Base-by-base conservation (phyloP, 2,329 filamentous ascomycete species). In the Diaporthe citriasiana region DNA sequence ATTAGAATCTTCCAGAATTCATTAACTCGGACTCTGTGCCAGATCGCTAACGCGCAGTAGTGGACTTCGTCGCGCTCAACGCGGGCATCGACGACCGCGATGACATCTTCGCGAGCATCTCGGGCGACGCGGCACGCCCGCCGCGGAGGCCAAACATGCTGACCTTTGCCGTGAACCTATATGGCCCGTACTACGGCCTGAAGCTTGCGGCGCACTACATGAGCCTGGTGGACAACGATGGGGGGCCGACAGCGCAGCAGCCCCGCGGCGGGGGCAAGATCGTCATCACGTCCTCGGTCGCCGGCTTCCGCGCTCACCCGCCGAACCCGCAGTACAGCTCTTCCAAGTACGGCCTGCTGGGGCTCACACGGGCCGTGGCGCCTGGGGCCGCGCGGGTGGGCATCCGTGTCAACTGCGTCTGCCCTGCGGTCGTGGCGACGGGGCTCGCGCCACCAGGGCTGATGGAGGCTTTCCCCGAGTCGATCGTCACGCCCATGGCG, bases 121-220 rank as follows among this genome's bases (percentile, higher is more conserved):
- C 70, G 4, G 19, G 45, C 9, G 56, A 71, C 30, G 7, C 27
- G n/a, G 50, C 45, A 12, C 33, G 33, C 40, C 70, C 70, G 45
- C 70, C 70, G 6, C 56, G 56, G 6, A 15, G 35, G 33, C 70
- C 70, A 17, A 71, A 71, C 56, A 71, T 71, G 70, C 70, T 40
- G 7, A 63, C 70, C n/a, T 71, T 71, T 25, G 70, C 47, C 42
- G 70, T 71, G 42, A 71, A 71, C 33, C 56, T 71, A 5, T 53
- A 50, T 4, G 56, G 55, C 2, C 70, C 70, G 15, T 71, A 71
- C 53, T 71, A 71, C 56, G 70, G 70, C 56, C n/a, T 71, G 42
- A 71, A 71, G n/a, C 70, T 71, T 45, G 56, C 70, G 30, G 70
- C 70, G 3, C 56, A 71, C 45, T 63, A 71, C 70, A 71, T 71